A percentile compares a stretch with the other conserved stretches of the same genome.
phyloP scores from a whole-genome alignment of 2,329 filamentous ascomycete genomes.

The Fusarium setosum region DNA sequence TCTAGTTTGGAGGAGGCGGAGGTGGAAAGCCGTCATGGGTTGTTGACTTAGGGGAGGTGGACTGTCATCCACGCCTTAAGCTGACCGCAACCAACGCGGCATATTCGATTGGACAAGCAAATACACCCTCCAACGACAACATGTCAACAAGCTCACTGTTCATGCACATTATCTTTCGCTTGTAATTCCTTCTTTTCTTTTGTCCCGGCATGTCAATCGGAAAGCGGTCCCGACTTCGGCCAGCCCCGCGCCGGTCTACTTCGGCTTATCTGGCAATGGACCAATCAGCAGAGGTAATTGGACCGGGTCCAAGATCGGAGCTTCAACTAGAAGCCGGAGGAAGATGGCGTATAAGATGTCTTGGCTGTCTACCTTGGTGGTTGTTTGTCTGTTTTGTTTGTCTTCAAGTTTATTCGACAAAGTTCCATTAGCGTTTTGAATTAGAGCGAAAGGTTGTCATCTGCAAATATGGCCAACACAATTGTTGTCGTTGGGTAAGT shows the following conservation, averaged over 20 bases:
- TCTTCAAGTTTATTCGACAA: background rate
- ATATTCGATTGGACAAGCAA: constrained; percentile 5
- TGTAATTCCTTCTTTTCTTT: constrained; percentile 15
- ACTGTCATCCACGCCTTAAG: constrained; percentile 31
- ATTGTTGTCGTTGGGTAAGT: constrained; percentile 51
- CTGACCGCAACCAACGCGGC: background rate
- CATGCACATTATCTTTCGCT: background rate
- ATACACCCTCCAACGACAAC: background rate
- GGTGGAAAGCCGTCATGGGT: constrained; percentile 16
- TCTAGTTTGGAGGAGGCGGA: constrained; percentile 15
- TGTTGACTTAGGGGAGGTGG: constrained; percentile 7
- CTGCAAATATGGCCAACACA: constrained; percentile 43
- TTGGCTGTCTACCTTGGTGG: constrained; percentile 3
- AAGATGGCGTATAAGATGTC: constrained; percentile 17
- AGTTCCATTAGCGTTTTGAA: background rate
- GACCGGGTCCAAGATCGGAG: constrained; percentile 14
- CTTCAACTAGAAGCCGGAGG: constrained; percentile 27
- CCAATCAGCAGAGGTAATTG: constrained; percentile 24
- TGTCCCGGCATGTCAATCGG: background rate
- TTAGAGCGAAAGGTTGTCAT: background rate
- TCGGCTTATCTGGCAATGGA: constrained; percentile 1
- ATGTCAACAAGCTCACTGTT: background rate
- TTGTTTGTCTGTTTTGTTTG: background rate
- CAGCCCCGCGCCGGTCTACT: background rate
- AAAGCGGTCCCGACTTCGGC: constrained; percentile 16